These are phyloP conservation scores for Aegilops bicornis DNA, from an alignment of 176 grass and related monocot species.

Conservation along the genomic window DNA sequence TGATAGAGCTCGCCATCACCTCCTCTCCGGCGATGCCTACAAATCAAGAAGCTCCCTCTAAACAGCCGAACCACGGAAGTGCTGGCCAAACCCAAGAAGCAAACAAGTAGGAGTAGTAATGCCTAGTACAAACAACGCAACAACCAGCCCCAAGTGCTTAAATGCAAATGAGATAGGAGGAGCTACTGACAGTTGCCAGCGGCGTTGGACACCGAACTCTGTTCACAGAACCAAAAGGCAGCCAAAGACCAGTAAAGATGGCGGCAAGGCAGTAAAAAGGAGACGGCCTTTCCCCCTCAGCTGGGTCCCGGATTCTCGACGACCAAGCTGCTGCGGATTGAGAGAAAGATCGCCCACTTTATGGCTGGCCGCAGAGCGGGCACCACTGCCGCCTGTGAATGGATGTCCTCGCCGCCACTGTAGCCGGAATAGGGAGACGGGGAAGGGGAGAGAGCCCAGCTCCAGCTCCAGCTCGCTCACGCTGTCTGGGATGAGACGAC, in stretches of 20 bases:
- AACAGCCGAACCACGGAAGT: slow-evolving; percentile 11
- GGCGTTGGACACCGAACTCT: slow-evolving; percentile 39
- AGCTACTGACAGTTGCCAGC: slow-evolving; percentile 38
- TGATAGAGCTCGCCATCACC: slow-evolving; percentile 43
- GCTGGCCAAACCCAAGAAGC: slow-evolving; percentile 22
- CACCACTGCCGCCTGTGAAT: slow-evolving; percentile 23
- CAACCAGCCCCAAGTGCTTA: slow-evolving; percentile 33
- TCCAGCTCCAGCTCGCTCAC: background rate
- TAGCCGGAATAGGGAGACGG: slow-evolving; percentile 15
- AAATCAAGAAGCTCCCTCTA: slow-evolving; percentile 31
- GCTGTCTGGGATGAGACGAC: background rate
- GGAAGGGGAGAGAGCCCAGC: background rate
- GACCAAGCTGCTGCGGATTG: slow-evolving; percentile 10
- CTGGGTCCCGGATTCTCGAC: slow-evolving; percentile 26
- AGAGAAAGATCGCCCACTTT: slow-evolving; percentile 52
- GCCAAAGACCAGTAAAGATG: slow-evolving; percentile 38
- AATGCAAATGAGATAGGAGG: slow-evolving; percentile 40
- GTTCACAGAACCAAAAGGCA: slow-evolving; percentile 38
- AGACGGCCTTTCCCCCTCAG: background rate
- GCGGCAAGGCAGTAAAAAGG: slow-evolving; percentile 29
- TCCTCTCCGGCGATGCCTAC: slow-evolving; percentile 32
- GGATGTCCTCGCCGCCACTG: slow-evolving; percentile 41
- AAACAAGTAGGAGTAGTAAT: slow-evolving; percentile 20
- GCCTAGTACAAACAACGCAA: slow-evolving; percentile 52
- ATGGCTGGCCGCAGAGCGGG: slow-evolving; percentile 33